Evolutionary conservation across 495 filamentous ascomycete genomes (phyloP), one percentile per base, ranked within the genome.

Genomic region (Penicillium egyptiacum): DNA sequence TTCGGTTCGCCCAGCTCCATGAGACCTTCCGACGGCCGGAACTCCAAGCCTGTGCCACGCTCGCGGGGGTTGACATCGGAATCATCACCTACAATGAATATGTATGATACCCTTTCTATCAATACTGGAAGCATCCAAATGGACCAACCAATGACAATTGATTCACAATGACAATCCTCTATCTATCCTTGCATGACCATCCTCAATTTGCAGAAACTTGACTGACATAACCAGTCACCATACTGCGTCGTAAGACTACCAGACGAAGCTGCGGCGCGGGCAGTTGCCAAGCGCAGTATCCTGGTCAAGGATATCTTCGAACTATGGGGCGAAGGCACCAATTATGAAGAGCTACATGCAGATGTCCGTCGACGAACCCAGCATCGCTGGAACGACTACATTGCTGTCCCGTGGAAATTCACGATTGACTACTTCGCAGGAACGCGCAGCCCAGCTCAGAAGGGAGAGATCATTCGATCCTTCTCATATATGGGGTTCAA

Each of bases 11-110:
- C 11, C 95, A 98, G 70, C 77, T 81, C 50, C 92, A 97, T 68
- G 91, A 97, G 78, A 88, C 83, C 14, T 99, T 99, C 68, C 88
- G 92, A 51, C 81, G 81, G 55, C 81, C 92, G 9, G 94, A 99
- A 71, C 79, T 97, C n/a, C 74, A 92, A 64, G 85, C 94, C 20
- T 72, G 98, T 19, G 93, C 94, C 7, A 69, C 83, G 7, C 68
- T 95, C 14, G 77, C 83, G 30, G 78, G 81, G 10, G 74, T 94
- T 20, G 75, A 89, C 33, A 58, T 98, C 3, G 80, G 91, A 53
- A 79, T 96, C 58, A 57, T 89, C 20, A 81, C 70, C 33, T 98
- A 98, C 65, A 80, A 77, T 57, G 75, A 86, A 48, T 81, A 81
- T 66, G 94, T 96, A 88, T 60, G 80, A 50, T 20, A 40, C 49